Conservation (phyloP, 495 filamentous ascomycete species). For the Chaetomium cochliodes region DNA sequence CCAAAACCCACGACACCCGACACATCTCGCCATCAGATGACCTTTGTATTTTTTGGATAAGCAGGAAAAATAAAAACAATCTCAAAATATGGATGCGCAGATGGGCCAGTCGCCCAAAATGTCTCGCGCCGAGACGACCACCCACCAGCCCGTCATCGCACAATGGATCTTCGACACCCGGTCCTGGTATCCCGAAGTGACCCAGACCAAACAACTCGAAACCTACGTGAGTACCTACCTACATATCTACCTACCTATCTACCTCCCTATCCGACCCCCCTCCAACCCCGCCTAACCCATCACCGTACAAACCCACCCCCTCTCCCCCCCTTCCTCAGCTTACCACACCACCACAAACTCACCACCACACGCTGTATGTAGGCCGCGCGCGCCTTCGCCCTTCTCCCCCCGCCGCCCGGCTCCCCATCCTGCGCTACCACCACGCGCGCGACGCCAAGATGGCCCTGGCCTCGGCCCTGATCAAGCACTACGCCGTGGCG, state of each 20-base stretch:
- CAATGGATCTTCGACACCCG: slow-evolving; percentile 53
- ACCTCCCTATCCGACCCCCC: not conserved
- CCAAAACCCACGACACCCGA: too few species aligned
- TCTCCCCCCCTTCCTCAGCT: too few species aligned
- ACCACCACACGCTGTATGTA: slow-evolving; percentile 21
- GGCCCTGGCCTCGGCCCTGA: slow-evolving; percentile 68
- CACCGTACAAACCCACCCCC: not conserved
- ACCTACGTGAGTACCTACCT: slow-evolving; percentile 35
- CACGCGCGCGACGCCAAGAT: slow-evolving; percentile 65
- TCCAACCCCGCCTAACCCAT: not conserved
- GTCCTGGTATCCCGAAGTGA: slow-evolving; percentile 43
- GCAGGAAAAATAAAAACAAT: not conserved
- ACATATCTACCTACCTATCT: too few species aligned
- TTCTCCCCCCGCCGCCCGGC: slow-evolving; percentile 56
- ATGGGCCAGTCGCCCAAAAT: not conserved
- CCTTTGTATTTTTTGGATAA: too few species aligned
- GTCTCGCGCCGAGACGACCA: not conserved
- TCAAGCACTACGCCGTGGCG: slow-evolving; percentile 75
- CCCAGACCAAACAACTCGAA: slow-evolving; percentile 42
- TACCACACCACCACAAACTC: not conserved
- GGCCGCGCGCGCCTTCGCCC: slow-evolving; percentile 55
- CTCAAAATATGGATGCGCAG: not conserved
- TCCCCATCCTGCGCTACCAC: slow-evolving; percentile 55
- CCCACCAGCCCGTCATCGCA: slow-evolving; percentile 28
- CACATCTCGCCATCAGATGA: too few species aligned